Evolutionary conservation across 1,284 basidiomycete genomes (phyloP), one percentile per base, ranked within the genome.

Genomic region (Golubevia pallescens): DNA sequence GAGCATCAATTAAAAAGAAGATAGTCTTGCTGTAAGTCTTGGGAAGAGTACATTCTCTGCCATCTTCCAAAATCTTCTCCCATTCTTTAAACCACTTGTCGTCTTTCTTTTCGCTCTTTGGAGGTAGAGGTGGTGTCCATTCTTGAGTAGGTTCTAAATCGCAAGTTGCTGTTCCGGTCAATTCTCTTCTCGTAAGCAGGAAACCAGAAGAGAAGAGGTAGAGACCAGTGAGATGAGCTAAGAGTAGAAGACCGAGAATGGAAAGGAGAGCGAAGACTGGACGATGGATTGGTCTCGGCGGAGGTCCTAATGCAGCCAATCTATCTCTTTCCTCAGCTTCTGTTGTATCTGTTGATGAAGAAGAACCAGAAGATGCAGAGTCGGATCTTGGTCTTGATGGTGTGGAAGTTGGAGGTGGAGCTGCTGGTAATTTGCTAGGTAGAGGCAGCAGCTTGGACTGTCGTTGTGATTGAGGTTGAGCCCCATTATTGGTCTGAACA

Each of bases 171-270:
- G 62, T 48, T 1, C 71, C 63, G 1, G 63, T 61, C 21, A 85
- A 65, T 61, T 80, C 76, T 20, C 75, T 67, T 2, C 82, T 53
- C 14, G 77, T 78, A 13, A 85, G 68, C 28, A 85, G 62, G 67
- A 85, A 85, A 1, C 82, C 82, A 38, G 72, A 70, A 32, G 81
- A 75, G 51, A 85, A 85, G 42, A 85, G 60, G 55, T 67, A 70
- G 24, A 81, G 63, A 2, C 73, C 80, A 8, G 66, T 63, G 5
- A 70, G 14, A 20, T 78, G 80, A 52, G 69, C 69, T 24, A 68
- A 61, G 13, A 73, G 55, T n/a, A 80, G 23, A 2, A 75, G 14
- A 7, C 16, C 51, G 19, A 84, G 65, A 24, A 82, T 16, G 0
- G 60, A 70, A 6, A 78, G 56, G 6, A 78, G 67, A 54, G 69